Base-by-base conservation (phyloP, 768 basidiomycete species). In the Mycena vulgaris region DNA sequence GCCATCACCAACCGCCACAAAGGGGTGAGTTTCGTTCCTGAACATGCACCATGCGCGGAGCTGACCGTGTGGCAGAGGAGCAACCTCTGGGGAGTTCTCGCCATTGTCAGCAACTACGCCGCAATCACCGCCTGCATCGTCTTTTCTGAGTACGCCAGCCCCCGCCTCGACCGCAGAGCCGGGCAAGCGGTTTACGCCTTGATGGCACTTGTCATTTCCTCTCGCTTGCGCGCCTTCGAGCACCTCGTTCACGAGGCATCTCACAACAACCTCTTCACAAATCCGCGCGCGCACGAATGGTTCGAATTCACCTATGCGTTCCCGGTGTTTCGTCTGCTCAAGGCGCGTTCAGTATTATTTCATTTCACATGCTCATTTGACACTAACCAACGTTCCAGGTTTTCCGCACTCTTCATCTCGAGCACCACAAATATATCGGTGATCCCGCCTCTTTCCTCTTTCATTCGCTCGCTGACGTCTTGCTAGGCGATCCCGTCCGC, bases 1-100 rank as follows among this genome's bases (percentile, higher is more conserved):
- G 63, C 63, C 47, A 64, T 64, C 28, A 64, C 21, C 30, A 64
- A 64, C 42, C 63, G 63, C 14, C 63, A 64, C 63, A 64, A 64
- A 64, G 63, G 53, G 40, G 63, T 64, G 31, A 64, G 63, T 40
- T 10, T 5, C 17, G 23, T 9, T 9, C 40, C 19, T n/a, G 21
- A 42, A 8, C 39, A 31, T 45, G 13, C n/a, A 23, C 35, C 30
- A n/a, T 2, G 27, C 13, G 21, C 35, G 30, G 0, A 42, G 7
- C 35, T 39, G n/a, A 11, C 49, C 37, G 27, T 2, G 27, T 27
- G 7, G 28, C 25, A 65, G 63, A 47, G 55, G 13, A 65, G 63
- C 14, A 65, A 65, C 21, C 14, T 65, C 6, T 65, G 63, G 63
- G 63, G 63, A 3, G 2, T 17, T 21, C 42, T 56, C 4, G 17